A percentile compares a stretch with the other conserved stretches of the same genome.
Conservation (phyloP, 2,329 filamentous ascomycete species). For the Colletotrichum sp. region DNA sequence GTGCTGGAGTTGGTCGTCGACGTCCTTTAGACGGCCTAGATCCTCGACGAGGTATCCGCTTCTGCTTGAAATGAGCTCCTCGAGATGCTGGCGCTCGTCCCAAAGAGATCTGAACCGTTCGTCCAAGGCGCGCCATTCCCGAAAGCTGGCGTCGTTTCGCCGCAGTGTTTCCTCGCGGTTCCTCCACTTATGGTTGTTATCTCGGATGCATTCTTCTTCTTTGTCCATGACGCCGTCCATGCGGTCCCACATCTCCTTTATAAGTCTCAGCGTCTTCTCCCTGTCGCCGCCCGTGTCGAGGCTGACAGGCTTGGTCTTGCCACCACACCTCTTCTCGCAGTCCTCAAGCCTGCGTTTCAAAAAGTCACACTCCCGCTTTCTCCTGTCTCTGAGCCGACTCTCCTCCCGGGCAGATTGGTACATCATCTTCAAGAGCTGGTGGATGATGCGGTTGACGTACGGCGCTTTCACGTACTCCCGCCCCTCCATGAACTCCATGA, state of each 20-base stretch:
- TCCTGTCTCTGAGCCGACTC: constrained; percentile 1
- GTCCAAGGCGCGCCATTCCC: not conserved
- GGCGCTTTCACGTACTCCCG: constrained; percentile 8
- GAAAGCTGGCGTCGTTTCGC: not conserved
- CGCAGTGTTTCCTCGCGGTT: not conserved
- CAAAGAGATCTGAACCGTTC: not conserved
- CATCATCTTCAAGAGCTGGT: constrained; percentile 2
- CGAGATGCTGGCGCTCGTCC: not conserved
- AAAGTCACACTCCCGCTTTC: not conserved
- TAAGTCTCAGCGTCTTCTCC: not conserved
- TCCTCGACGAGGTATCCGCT: not conserved
- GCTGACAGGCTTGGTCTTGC: not conserved
- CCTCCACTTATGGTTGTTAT: not conserved
- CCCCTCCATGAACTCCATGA: constrained; percentile 17
- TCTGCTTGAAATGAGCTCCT: not conserved
- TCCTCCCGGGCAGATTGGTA: constrained; percentile 17
- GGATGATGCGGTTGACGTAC: constrained; percentile 15
- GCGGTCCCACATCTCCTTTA: not conserved
- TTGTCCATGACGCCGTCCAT: not conserved
- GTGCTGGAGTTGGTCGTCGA: not conserved
- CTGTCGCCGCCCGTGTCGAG: not conserved
- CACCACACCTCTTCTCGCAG: not conserved
- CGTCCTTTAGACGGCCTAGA: not conserved
- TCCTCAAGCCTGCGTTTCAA: not conserved
- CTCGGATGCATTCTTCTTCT: not conserved